phyloP scores from a whole-genome alignment of 805 yeast genomes.

The Lachancea dasiensis region DNA sequence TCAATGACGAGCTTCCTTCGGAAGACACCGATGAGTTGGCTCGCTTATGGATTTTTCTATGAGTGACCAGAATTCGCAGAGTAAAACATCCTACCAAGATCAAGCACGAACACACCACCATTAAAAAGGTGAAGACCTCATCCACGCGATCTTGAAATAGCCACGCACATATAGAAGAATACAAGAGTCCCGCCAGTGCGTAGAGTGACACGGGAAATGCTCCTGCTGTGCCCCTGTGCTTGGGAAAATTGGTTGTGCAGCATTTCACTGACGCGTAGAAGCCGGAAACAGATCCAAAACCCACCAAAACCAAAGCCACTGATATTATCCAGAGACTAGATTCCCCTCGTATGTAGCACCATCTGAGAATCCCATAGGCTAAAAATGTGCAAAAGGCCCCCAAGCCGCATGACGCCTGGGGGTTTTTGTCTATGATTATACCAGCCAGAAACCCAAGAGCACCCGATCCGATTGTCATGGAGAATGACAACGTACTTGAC shows the following conservation, averaged over 20 bases:
- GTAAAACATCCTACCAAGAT: constrained; percentile 32
- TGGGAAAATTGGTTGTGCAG: constrained; percentile 55
- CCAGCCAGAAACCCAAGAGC: constrained; percentile 72
- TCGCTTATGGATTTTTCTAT: constrained; percentile 3
- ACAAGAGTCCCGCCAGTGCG: constrained; percentile 65
- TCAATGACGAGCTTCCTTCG: background rate
- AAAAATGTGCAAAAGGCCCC: constrained; percentile 51
- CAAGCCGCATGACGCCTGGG: constrained; percentile 43
- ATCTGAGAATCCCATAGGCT: constrained; percentile 49
- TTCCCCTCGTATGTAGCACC: constrained; percentile 39
- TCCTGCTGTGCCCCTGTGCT: constrained; percentile 63
- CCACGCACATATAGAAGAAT: constrained; percentile 50
- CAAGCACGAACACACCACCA: constrained; percentile 40
- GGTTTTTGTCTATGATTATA: constrained; percentile 51
- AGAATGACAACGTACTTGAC: constrained; percentile 59
- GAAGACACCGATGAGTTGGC: constrained; percentile 1
- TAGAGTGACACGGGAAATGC: constrained; percentile 63
- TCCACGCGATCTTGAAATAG: constrained; percentile 49
- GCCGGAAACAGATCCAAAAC: constrained; percentile 59
- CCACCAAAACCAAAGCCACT: constrained; percentile 46
- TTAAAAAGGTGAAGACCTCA: constrained; percentile 50
- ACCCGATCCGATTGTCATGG: constrained; percentile 58
- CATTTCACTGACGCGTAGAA: constrained; percentile 51
- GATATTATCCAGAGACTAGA: constrained; percentile 40
- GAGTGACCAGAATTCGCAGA: constrained; percentile 14